Evolutionary conservation across 345 rosid species (phyloP).

Genomic region (Aquilaria yunnanensis): DNA sequence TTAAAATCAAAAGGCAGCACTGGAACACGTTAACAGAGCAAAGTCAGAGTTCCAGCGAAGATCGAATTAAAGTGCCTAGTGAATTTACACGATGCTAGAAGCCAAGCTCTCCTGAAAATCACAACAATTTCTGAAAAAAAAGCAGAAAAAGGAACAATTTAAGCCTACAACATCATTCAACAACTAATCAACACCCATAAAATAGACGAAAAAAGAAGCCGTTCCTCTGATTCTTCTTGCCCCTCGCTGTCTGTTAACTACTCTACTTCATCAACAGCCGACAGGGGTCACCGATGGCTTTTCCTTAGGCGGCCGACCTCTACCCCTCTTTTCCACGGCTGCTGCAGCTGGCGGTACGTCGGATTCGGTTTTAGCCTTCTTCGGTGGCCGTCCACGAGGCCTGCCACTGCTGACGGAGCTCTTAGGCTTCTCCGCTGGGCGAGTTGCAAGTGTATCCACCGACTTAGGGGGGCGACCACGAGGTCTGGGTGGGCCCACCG

Average conservation of each 20-base stretch:
- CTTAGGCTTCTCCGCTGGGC: slow-evolving; percentile 17
- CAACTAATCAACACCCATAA: slow-evolving; percentile 17
- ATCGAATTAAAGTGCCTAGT: slow-evolving; percentile 5
- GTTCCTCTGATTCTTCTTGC: neutral
- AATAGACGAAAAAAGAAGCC: slow-evolving; percentile 6
- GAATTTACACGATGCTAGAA: slow-evolving; percentile 26
- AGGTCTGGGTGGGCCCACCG: slow-evolving; percentile 43
- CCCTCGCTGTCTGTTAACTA: neutral
- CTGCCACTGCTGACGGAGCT: slow-evolving; percentile 26
- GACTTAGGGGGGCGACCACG: slow-evolving; percentile 75
- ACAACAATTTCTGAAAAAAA: slow-evolving; percentile 12
- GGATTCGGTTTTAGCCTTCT: slow-evolving; percentile 30
- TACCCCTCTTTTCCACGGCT: slow-evolving; percentile 39
- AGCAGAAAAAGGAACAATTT: neutral
- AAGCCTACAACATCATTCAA: slow-evolving; percentile 21
- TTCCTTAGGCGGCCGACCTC: slow-evolving; percentile 83
- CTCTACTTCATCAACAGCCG: slow-evolving; percentile 33
- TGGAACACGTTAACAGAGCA: slow-evolving; percentile 16
- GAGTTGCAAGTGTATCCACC: slow-evolving; percentile 29
- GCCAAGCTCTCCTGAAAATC: slow-evolving; percentile 1
- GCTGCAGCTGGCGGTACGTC: slow-evolving; percentile 7
- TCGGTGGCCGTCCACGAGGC: slow-evolving; percentile 66
- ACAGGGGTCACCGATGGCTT: slow-evolving; percentile 65
- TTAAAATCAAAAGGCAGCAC: neutral
- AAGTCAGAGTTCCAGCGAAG: no score